Evolutionary conservation across 306 rosid genomes (phyloP).

Genomic region (Vicia sativa): DNA sequence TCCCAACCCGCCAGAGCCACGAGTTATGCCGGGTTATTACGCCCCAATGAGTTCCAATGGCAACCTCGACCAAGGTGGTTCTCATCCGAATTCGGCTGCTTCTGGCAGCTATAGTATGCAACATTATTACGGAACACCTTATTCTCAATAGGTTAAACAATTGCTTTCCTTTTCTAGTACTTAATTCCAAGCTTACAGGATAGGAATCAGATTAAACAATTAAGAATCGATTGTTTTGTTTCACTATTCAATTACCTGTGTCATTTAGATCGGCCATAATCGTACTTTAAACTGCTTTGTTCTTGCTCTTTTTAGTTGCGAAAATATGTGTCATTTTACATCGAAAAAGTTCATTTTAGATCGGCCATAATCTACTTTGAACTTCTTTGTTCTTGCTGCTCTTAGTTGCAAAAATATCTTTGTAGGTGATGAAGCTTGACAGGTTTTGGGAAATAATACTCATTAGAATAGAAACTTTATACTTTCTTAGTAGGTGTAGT

Average conservation of each 20-base stretch:
- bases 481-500: background rate
- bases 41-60: constrained; percentile 57
- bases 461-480: background rate
- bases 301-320: background rate
- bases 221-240: constrained; percentile 36
- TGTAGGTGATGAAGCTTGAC: background rate
- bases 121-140: constrained; percentile 52
- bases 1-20: constrained; percentile 51
- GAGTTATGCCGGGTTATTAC: constrained; percentile 8
- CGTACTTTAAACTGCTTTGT: constrained; percentile 11
- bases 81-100: constrained; percentile 53
- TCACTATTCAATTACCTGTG: constrained; percentile 37
- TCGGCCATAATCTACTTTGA: background rate
- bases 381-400: constrained; percentile 9
- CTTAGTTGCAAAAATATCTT: background rate
- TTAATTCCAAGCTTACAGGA: constrained; percentile 41
- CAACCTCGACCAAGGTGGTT: constrained; percentile 53
- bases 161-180: constrained; percentile 32
- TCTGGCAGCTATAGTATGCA: constrained; percentile 63
- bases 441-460: background rate
- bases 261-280: constrained; percentile 23
- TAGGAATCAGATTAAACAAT: constrained; percentile 39
- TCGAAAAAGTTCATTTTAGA: constrained; percentile 31
- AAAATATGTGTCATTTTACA: constrained; percentile 18
- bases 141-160: constrained; percentile 56